A percentile compares a stretch with the other conserved stretches of the same genome.
Conservation (phyloP, 768 basidiomycete species). For the Pleurotus citrinopileatus region DNA sequence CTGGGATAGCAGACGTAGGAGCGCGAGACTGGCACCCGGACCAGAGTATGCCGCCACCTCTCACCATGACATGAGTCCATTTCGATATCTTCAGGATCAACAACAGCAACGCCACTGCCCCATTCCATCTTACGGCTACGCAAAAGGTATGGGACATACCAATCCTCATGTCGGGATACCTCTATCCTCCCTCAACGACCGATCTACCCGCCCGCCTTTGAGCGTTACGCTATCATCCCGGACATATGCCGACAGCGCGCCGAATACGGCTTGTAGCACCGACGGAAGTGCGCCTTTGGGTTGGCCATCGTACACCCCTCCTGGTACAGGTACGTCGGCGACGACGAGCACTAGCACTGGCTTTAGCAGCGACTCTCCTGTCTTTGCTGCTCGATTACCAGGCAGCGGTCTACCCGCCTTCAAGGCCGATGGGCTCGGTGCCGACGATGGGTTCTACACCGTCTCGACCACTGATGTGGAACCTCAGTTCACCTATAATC, state of each 20-base stretch:
- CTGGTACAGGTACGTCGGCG: slow-evolving; percentile 51
- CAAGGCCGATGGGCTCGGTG: not conserved
- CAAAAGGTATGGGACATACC: not conserved
- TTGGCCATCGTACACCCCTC: slow-evolving; percentile 65
- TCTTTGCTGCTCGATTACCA: slow-evolving; percentile 10
- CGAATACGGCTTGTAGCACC: slow-evolving; percentile 45
- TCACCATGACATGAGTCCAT: slow-evolving; percentile 1
- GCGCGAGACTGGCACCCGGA: slow-evolving; percentile 13
- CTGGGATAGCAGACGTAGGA: slow-evolving; percentile 43
- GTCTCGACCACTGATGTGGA: slow-evolving; percentile 6
- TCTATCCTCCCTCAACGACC: slow-evolving; percentile 27
- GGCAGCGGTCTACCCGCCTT: not conserved
- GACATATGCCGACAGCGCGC: slow-evolving; percentile 35
- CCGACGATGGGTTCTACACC: slow-evolving; percentile 10
- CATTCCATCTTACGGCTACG: not conserved
- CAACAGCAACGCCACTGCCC: slow-evolving; percentile 5
- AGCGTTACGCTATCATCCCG: slow-evolving; percentile 33
- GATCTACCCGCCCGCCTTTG: slow-evolving; percentile 47
- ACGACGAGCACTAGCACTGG: slow-evolving; percentile 43
- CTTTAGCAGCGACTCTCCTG: slow-evolving; percentile 17
- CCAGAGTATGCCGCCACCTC: slow-evolving; percentile 2
- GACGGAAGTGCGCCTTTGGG: slow-evolving; percentile 46
- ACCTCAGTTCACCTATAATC: slow-evolving; percentile 5
- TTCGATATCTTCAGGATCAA: slow-evolving; percentile 5
- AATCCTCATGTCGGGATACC: not conserved